phyloP scores from a whole-genome alignment of 306 rosid genomes.

The Lotus japonicus region DNA sequence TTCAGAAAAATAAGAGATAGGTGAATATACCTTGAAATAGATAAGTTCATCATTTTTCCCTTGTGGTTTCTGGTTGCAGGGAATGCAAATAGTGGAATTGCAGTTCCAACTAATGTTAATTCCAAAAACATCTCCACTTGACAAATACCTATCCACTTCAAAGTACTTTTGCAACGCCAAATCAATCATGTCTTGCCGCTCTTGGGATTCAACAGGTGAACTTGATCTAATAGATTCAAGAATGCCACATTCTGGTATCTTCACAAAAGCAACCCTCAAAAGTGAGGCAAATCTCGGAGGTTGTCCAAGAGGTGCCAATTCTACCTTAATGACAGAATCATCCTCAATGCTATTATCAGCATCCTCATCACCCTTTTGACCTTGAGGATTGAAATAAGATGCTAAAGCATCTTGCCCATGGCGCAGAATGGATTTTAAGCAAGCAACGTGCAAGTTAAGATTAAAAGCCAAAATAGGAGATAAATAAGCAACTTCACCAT shows the following conservation, averaged over 20 bases:
- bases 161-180: conserved; percentile 64
- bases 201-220: conserved; percentile 58
- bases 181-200: conserved; percentile 79
- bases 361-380: conserved; percentile 20
- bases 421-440: conserved; percentile 59
- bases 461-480: conserved; percentile 82
- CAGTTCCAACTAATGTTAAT: conserved; percentile 2
- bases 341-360: conserved; percentile 19
- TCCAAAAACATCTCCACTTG: not conserved
- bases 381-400: conserved; percentile 53
- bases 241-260: conserved; percentile 68
- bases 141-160: conserved; percentile 72
- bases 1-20: not conserved
- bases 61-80: conserved; percentile 47
- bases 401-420: conserved; percentile 51
- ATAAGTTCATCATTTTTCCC: conserved; percentile 36
- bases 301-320: conserved; percentile 40
- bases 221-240: conserved; percentile 63
- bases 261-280: conserved; percentile 76
- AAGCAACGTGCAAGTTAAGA: conserved; percentile 67
- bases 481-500: conserved; percentile 50
- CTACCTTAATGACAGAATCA: conserved; percentile 37
- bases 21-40: conserved; percentile 69
- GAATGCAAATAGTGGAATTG: conserved; percentile 34
- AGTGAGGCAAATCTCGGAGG: conserved; percentile 73